Evolutionary conservation across 345 rosid species (phyloP).

Genomic region (Eucalyptus pauciflora): DNA sequence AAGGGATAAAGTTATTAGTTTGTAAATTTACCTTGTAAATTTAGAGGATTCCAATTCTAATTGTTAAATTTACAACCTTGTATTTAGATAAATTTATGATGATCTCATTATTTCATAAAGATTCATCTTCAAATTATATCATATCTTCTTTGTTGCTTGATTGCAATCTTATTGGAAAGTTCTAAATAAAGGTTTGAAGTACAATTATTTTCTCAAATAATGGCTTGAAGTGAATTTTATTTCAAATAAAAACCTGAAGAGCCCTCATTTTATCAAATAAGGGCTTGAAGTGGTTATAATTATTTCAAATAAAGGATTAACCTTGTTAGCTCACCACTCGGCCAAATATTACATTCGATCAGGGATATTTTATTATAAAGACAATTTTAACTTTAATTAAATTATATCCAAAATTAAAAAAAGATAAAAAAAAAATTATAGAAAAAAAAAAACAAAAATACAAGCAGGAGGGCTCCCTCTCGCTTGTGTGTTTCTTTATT

Average conservation of each 20-base stretch:
- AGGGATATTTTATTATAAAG: too few species aligned
- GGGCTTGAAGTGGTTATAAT: too few species aligned
- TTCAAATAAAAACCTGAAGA: fast-evolving
- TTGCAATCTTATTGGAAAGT: not conserved
- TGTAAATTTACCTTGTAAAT: not conserved
- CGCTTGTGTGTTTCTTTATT: too few species aligned
- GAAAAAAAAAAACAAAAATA: too few species aligned
- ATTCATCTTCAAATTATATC: not conserved
- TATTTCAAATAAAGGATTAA: too few species aligned
- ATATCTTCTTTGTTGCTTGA: not conserved
- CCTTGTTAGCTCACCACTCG: too few species aligned
- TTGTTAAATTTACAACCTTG: not conserved
- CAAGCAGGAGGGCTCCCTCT: too few species aligned
- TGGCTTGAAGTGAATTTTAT: fast-evolving
- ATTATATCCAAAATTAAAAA: too few species aligned
- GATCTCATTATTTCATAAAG: not conserved
- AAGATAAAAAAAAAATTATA: too few species aligned
- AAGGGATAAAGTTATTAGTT: not conserved
- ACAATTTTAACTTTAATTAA: fast-evolving
- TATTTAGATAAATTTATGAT: not conserved
- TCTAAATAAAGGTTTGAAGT: too few species aligned
- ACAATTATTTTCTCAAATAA: too few species aligned
- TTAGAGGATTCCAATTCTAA: not conserved
- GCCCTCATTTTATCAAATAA: too few species aligned
- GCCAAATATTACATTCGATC: fast-evolving